Evolutionary conservation across 176 grass and related monocot genomes (phyloP).

Genomic region (Carex kokanica): DNA sequence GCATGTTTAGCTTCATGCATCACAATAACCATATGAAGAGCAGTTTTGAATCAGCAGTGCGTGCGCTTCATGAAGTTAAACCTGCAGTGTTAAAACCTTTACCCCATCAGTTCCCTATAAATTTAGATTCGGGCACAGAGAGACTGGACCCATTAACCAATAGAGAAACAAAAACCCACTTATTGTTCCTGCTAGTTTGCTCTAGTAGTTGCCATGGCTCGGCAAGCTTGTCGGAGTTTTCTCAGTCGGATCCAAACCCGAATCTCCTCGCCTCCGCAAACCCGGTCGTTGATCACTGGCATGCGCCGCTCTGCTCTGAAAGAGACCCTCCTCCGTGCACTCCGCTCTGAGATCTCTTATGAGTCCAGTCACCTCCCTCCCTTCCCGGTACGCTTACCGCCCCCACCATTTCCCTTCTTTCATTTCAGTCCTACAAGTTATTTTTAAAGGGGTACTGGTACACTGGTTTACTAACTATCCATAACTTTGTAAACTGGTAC

Average conservation of each 20-base stretch:
- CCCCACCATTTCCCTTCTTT: neutral
- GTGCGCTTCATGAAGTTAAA: no score
- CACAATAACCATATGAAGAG: no score
- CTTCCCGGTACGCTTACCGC: slow-evolving; percentile 1
- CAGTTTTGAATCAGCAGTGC: no score
- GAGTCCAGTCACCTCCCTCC: slow-evolving; percentile 16
- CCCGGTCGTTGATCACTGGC: slow-evolving; percentile 49
- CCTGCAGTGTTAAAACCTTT: no score
- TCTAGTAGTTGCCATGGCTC: slow-evolving; percentile 21
- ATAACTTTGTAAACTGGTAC: no score
- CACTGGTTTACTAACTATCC: no score
- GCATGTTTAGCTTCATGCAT: no score
- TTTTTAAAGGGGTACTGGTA: no score
- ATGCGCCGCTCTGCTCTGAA: slow-evolving; percentile 56
- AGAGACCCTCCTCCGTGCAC: slow-evolving; percentile 66
- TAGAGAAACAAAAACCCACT: no score
- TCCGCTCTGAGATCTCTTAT: slow-evolving; percentile 65
- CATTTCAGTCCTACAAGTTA: neutral
- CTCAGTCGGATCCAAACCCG: neutral
- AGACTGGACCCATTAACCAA: no score
- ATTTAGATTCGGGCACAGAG: no score
- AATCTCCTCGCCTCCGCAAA: slow-evolving; percentile 21
- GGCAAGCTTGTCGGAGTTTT: neutral
- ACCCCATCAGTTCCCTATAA: no score
- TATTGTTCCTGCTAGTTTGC: neutral